phyloP scores from a whole-genome alignment of 192 early-diverging fungal species.

The Linnemannia zychae region DNA sequence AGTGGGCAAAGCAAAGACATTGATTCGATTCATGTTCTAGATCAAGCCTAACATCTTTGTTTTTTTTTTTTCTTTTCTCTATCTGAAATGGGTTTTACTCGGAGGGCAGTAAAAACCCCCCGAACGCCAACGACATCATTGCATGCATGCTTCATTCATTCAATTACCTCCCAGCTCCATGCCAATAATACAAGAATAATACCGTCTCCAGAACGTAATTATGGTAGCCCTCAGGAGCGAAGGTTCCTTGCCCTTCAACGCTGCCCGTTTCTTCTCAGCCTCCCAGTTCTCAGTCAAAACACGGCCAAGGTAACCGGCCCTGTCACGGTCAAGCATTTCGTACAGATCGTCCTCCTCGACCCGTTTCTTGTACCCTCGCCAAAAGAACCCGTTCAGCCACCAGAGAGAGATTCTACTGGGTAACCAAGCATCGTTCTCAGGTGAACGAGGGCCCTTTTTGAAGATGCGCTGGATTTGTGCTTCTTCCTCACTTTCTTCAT shows the following conservation, averaged over 20 bases:
- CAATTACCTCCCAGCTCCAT: slow-evolving; percentile 42
- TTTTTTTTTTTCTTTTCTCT: slow-evolving; percentile 2
- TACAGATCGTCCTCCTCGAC: slow-evolving; percentile 57
- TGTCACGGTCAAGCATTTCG: slow-evolving; percentile 49
- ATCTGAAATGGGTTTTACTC: neutral
- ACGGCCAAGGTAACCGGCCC: slow-evolving; percentile 12
- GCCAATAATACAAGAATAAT: slow-evolving; percentile 35
- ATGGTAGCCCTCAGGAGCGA: slow-evolving; percentile 32
- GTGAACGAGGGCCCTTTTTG: slow-evolving; percentile 42
- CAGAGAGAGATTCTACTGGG: slow-evolving; percentile 39
- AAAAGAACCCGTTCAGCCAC: slow-evolving; percentile 57
- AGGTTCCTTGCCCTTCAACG: slow-evolving; percentile 17
- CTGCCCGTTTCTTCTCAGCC: slow-evolving; percentile 22
- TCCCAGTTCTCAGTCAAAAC: slow-evolving; percentile 25
- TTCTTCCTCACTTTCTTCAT: slow-evolving; percentile 4
- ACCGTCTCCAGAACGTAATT: slow-evolving; percentile 34
- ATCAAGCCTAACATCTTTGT: neutral
- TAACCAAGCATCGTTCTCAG: slow-evolving; percentile 53
- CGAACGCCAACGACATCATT: neutral
- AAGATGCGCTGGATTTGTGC: slow-evolving; percentile 24
- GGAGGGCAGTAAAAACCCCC: too few species aligned
- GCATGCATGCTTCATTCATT: neutral
- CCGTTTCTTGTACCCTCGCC: slow-evolving; percentile 35
- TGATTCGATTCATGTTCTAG: neutral
- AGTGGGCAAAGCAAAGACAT: neutral